Base-by-base conservation (phyloP, 331 rosid species). In the Phaseolus coccineus region DNA sequence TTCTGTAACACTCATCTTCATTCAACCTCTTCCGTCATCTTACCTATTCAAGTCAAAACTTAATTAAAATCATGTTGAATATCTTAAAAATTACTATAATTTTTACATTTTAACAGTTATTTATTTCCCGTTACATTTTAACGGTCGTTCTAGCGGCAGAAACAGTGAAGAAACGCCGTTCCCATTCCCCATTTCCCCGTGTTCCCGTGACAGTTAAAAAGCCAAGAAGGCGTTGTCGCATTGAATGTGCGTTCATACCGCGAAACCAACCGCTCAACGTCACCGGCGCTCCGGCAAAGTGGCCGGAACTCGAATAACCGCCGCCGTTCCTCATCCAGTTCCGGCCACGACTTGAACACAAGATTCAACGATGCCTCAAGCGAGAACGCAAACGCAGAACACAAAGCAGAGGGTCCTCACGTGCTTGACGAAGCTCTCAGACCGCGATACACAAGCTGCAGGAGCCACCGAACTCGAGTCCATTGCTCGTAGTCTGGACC, bases 371-470 rank as follows among this genome's bases (percentile, higher is more conserved):
- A 89, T 90, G 94, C 68, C 91, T 64, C 87, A 78, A 24, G 65
- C 89, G 66, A 65, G 86, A n/a, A 39, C 91, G 6, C 37, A 81
- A 19, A 25, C 82, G 4, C 89, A 89, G 12, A 89, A 68, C 81
- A 83, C 88, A 37, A 91, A 91, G 88, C 93, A 88, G 58, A 89
- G 91, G 30, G 87, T 93, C 37, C 85, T 91, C 77, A 85, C 91
- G 2, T 91, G 91, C 87, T 88, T 93, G 46, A 88, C 89, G 68
- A 93, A 88, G 89, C 97, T 93, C 77, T 88, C 97, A 35, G 97
- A 93, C 87, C 88, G 97, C 2, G 97, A 93, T 27, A 93, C 97
- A 1, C 88, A 91, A 6, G 57, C 91, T 13, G 55, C 86, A 1
- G 96, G 94, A 5, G 81, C 83, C 58, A 69, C 69, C 9, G 96